Evolutionary conservation across 2,329 filamentous ascomycete genomes (phyloP).

Genomic region (Mollisiaceae sp.): DNA sequence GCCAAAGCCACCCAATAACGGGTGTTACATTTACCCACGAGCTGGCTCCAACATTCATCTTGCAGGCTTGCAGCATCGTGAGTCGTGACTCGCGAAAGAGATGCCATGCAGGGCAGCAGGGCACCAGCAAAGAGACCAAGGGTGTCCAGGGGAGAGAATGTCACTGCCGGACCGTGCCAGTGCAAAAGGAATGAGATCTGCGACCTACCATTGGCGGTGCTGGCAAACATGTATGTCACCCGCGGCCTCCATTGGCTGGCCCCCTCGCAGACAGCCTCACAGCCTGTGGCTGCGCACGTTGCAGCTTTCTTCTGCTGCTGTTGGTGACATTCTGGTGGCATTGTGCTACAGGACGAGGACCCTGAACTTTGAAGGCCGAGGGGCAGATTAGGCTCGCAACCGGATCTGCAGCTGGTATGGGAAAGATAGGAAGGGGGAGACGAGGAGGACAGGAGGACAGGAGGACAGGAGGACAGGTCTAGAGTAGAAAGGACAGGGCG

Average conservation of each 20-base stretch:
- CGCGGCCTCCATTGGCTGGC: background rate
- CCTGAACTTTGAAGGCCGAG: too few species aligned
- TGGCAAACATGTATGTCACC: constrained; percentile 4
- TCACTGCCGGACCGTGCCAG: background rate
- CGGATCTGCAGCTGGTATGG: constrained; percentile 5
- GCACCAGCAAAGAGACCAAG: background rate
- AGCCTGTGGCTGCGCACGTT: constrained; percentile 1
- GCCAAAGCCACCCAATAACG: constrained; percentile 1
- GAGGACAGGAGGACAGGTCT: too few species aligned
- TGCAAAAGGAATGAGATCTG: constrained; percentile 8
- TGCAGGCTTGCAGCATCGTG: background rate
- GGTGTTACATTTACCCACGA: constrained; percentile 2
- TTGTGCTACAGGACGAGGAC: background rate
- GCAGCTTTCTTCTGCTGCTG: constrained; percentile 5
- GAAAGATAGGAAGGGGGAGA: background rate
- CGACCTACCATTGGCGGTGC: constrained; percentile 2
- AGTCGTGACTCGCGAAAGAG: background rate
- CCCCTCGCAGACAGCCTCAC: background rate
- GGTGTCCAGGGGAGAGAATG: background rate
- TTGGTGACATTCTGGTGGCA: background rate
- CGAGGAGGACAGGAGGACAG: too few species aligned
- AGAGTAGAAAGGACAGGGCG: too few species aligned
- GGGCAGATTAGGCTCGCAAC: background rate
- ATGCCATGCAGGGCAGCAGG: background rate
- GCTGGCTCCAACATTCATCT: background rate